phyloP scores from a whole-genome alignment of 2,329 filamentous ascomycete genomes.

The Monilinia fructicola region DNA sequence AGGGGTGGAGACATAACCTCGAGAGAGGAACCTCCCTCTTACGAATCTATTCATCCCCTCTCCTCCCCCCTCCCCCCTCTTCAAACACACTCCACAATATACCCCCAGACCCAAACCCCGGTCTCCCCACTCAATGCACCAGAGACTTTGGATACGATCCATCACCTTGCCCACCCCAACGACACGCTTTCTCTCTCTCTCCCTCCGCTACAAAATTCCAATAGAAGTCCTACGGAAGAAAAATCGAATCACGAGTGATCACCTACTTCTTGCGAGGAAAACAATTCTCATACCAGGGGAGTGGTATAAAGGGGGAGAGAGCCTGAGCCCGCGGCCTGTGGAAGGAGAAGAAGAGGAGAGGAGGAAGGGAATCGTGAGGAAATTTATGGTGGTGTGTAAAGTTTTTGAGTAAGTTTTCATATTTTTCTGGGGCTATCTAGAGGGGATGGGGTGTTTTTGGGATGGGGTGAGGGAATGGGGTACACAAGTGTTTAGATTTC shows the following conservation, averaged over 20 bases:
- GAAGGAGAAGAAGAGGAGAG: conserved; percentile 73
- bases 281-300: conserved; percentile 71
- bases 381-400: conserved; percentile 79
- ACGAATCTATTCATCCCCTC: neutral
- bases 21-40: neutral
- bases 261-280: conserved; percentile 66
- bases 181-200: conserved; percentile 71
- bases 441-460: neutral
- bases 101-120: conserved; percentile 43
- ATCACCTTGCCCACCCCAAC: conserved; percentile 69
- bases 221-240: conserved; percentile 58
- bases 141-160: conserved; percentile 61
- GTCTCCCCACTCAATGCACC: conserved; percentile 24
- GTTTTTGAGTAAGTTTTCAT: conserved; percentile 62
- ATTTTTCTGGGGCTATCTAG: neutral
- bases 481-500: too few species aligned
- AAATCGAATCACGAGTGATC: conserved; percentile 71
- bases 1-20: conserved; percentile 47
- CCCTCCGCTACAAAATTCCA: conserved; percentile 70
- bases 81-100: too few species aligned
- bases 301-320: conserved; percentile 65
- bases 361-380: conserved; percentile 67
- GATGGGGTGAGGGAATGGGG: neutral
- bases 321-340: conserved; percentile 67
- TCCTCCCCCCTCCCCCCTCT: conserved; percentile 31